Evolutionary conservation across 2,329 filamentous ascomycete genomes (phyloP).

Genomic region (Penicillium brevicompactum): DNA sequence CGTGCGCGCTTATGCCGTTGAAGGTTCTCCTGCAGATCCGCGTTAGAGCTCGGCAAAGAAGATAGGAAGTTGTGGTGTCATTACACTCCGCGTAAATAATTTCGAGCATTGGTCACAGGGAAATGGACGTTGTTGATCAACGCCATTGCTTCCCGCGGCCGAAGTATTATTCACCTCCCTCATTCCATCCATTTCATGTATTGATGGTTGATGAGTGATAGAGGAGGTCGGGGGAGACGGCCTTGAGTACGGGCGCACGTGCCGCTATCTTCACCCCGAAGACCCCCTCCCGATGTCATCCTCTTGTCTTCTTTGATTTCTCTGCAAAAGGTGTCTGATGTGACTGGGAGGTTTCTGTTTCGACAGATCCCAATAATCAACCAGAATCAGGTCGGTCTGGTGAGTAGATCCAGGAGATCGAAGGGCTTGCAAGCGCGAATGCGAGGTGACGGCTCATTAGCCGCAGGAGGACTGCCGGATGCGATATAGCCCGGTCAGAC

Average conservation of each 20-base stretch:
- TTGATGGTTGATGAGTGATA: not conserved
- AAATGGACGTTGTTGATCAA: slow-evolving; percentile 8
- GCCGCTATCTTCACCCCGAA: not conserved
- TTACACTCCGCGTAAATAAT: slow-evolving; percentile 15
- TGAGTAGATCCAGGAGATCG: no score
- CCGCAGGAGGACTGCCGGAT: no score
- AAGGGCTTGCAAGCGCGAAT: no score
- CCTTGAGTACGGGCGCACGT: not conserved
- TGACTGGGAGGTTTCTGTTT: no score
- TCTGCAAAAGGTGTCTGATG: no score
- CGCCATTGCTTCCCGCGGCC: not conserved
- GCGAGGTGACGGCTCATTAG: no score
- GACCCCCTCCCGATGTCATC: not conserved
- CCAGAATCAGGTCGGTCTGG: no score
- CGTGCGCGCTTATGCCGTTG: slow-evolving; percentile 16
- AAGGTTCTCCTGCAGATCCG: slow-evolving; percentile 12
- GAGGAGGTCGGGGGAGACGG: not conserved
- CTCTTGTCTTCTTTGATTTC: no score
- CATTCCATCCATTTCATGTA: not conserved
- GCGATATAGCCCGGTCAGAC: no score
- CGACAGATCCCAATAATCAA: no score
- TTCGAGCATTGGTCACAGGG: slow-evolving; percentile 12
- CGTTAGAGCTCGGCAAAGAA: not conserved
- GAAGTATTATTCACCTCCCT: not conserved
- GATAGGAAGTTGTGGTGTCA: not conserved